Conservation (phyloP, 73 alveolate species). For the Paramecium sexaurelia region DNA sequence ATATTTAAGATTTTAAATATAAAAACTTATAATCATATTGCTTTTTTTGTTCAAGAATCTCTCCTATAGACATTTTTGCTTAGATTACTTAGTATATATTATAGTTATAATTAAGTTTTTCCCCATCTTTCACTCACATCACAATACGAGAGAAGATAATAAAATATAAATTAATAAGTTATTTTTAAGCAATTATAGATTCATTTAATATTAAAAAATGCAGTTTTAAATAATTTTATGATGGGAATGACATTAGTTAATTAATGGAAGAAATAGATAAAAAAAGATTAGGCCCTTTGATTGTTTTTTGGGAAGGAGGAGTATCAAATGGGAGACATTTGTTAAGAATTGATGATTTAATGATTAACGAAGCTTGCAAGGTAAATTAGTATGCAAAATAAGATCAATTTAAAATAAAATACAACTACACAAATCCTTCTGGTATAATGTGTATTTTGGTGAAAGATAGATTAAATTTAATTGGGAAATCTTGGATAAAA, state of each 20-base stretch:
- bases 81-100: not conserved
- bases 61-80: not conserved
- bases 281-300: not conserved
- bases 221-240: not conserved
- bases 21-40: not conserved
- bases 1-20: not conserved
- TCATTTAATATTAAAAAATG: not conserved
- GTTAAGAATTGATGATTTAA: not conserved
- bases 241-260: not conserved
- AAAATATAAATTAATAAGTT: not conserved
- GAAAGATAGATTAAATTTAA: not conserved
- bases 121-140: constrained; percentile 5
- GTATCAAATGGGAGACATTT: constrained; percentile 1
- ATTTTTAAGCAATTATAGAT: not conserved
- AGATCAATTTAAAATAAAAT: not conserved
- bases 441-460: not conserved
- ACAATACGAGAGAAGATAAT: not conserved
- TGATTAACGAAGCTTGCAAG: not conserved
- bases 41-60: not conserved
- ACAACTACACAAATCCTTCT: not conserved
- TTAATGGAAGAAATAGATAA: not conserved
- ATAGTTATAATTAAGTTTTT: not conserved
- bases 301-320: constrained; percentile 32
- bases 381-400: not conserved
- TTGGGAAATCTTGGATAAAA: not conserved